Evolutionary conservation across 345 rosid genomes (phyloP).

Genomic region (Arabis alpina): DNA sequence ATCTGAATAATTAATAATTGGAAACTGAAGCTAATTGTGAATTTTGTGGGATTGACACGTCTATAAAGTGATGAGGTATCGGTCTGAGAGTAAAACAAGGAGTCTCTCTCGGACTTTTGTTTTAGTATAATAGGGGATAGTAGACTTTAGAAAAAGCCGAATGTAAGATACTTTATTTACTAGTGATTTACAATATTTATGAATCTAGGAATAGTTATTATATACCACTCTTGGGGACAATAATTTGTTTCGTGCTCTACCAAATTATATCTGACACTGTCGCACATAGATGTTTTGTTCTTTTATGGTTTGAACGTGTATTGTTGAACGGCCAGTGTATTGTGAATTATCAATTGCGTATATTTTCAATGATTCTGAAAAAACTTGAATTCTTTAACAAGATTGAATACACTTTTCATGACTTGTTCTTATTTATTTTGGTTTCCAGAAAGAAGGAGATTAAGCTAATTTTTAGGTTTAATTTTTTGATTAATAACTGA

Average conservation of each 20-base stretch:
- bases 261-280: slow-evolving; percentile 27
- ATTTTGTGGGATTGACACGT: no score
- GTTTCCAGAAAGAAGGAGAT: no score
- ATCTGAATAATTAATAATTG: no score
- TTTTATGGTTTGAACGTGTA: not conserved
- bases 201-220: slow-evolving; percentile 33
- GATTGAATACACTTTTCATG: not conserved
- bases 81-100: no score
- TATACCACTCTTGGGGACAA: slow-evolving; percentile 25
- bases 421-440: not conserved
- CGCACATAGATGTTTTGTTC: slow-evolving; percentile 21
- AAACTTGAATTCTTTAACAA: slow-evolving; percentile 15
- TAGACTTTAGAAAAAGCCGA: slow-evolving; percentile 8
- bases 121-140: no score
- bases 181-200: slow-evolving; percentile 24
- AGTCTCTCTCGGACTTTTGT: no score
- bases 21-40: no score
- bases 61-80: no score
- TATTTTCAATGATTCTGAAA: slow-evolving; percentile 8
- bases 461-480: no score
- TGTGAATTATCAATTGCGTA: no score
- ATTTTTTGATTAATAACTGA: no score
- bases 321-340: slow-evolving; percentile 7
- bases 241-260: slow-evolving; percentile 1
- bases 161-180: slow-evolving; percentile 15